phyloP scores from a whole-genome alignment of 257 asterid species.

The Solanum virginianum region DNA sequence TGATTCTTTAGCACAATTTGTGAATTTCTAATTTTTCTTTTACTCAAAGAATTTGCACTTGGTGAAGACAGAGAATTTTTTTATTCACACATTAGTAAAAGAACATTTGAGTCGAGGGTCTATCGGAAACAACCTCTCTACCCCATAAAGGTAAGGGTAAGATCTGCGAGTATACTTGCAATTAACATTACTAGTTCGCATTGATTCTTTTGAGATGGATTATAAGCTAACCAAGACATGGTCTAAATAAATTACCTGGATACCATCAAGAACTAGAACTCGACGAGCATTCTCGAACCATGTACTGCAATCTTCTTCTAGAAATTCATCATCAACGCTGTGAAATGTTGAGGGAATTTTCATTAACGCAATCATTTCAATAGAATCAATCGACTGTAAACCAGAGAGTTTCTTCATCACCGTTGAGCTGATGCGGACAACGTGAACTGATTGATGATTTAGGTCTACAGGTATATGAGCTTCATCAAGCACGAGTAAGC shows the following conservation, averaged over 20 bases:
- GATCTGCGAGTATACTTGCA: not conserved
- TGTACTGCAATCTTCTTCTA: slow-evolving; percentile 22
- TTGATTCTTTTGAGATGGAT: not conserved
- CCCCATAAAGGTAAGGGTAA: too few species aligned
- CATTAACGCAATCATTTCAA: slow-evolving; percentile 59
- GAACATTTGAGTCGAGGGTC: not conserved
- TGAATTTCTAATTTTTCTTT: not conserved
- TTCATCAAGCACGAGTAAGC: slow-evolving; percentile 60
- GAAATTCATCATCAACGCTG: slow-evolving; percentile 9
- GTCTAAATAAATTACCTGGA: slow-evolving; percentile 43
- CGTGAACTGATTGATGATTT: slow-evolving; percentile 10
- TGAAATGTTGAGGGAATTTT: slow-evolving; percentile 69
- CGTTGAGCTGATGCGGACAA: slow-evolving; percentile 43
- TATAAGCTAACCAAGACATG: not conserved
- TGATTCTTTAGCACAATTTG: not conserved
- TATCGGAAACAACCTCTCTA: too few species aligned
- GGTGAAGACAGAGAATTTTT: not conserved
- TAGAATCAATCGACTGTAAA: slow-evolving; percentile 66
- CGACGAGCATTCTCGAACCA: slow-evolving; percentile 53
- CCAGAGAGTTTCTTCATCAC: slow-evolving; percentile 80
- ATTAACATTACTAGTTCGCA: not conserved
- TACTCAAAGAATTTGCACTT: not conserved
- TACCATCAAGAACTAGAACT: slow-evolving; percentile 83
- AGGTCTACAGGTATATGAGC: slow-evolving; percentile 50
- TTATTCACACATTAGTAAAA: not conserved